A percentile compares a stretch with the other conserved stretches of the same genome.
Conservation (phyloP, 306 rosid genomes). For the Phaseolus lunatus region DNA sequence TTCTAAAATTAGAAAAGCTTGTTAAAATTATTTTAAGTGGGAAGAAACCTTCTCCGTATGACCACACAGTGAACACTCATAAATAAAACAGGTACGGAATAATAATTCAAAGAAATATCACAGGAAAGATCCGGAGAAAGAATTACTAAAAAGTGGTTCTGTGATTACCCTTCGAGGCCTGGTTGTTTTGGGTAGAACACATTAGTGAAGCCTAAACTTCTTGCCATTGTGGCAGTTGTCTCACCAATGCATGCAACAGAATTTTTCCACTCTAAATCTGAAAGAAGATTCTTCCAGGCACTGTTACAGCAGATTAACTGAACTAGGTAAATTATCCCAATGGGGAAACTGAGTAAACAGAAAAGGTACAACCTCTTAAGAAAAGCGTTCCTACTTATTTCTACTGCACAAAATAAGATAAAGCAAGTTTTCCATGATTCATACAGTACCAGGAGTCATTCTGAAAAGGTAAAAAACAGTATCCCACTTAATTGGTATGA, state of each 20-base stretch:
- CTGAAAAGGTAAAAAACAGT: conserved; percentile 27
- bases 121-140: conserved; percentile 19
- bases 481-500: conserved; percentile 27
- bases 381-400: conserved; percentile 18
- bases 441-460: conserved; percentile 21
- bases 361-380: conserved; percentile 24
- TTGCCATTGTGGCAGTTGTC: conserved; percentile 87
- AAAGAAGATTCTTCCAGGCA: conserved; percentile 83
- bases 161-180: conserved; percentile 90
- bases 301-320: conserved; percentile 58
- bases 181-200: conserved; percentile 81
- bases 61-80: conserved; percentile 16
- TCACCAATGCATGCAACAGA: conserved; percentile 96
- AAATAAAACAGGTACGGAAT: conserved; percentile 12
- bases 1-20: conserved; percentile 17
- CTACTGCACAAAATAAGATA: conserved; percentile 26
- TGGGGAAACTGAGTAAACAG: background rate
- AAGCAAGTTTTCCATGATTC: background rate
- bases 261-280: conserved; percentile 67
- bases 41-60: conserved; percentile 7
- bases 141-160: conserved; percentile 27
- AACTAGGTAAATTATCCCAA: conserved; percentile 38
- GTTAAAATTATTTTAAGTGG: conserved; percentile 20
- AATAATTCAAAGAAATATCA: conserved; percentile 18
- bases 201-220: conserved; percentile 77